phyloP scores from a whole-genome alignment of 257 asterid species.

The Gardenia jasminoides region DNA sequence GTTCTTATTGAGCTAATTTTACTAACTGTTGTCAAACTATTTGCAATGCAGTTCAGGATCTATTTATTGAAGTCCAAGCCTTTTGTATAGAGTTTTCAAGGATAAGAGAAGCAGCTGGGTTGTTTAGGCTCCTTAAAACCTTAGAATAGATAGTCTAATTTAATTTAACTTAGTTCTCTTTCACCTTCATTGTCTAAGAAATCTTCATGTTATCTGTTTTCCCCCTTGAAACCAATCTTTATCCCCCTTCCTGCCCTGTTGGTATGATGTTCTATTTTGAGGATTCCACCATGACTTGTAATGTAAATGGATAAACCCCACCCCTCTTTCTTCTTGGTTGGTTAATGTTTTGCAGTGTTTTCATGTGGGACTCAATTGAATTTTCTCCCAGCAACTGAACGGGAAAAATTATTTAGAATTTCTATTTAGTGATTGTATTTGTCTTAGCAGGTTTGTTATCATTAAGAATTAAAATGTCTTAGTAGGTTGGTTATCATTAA shows the following conservation, averaged over 20 bases:
- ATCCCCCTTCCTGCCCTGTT: not conserved
- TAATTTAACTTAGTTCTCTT: not conserved
- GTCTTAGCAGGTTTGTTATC: no score
- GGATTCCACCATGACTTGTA: not conserved
- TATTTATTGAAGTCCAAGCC: slow-evolving; percentile 94
- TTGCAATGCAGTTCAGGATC: slow-evolving; percentile 75
- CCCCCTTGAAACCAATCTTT: not conserved
- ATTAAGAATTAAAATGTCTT: no score
- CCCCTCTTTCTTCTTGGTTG: no score
- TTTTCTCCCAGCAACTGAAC: no score
- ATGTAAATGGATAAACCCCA: not conserved
- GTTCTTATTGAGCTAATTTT: not conserved
- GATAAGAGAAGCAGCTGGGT: slow-evolving; percentile 90
- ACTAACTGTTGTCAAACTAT: not conserved
- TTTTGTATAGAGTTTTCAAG: slow-evolving; percentile 97
- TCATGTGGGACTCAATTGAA: no score
- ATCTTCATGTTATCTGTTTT: no score
- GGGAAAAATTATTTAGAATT: no score
- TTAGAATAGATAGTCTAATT: slow-evolving; percentile 45
- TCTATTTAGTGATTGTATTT: no score
- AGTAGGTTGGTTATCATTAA: no score
- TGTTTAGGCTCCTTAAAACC: slow-evolving; percentile 85
- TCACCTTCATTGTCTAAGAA: not conserved
- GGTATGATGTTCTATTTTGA: not conserved
- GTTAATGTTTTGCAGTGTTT: no score